Conservation (phyloP, 2,329 filamentous ascomycete genomes). For the Neonectria punicea region DNA sequence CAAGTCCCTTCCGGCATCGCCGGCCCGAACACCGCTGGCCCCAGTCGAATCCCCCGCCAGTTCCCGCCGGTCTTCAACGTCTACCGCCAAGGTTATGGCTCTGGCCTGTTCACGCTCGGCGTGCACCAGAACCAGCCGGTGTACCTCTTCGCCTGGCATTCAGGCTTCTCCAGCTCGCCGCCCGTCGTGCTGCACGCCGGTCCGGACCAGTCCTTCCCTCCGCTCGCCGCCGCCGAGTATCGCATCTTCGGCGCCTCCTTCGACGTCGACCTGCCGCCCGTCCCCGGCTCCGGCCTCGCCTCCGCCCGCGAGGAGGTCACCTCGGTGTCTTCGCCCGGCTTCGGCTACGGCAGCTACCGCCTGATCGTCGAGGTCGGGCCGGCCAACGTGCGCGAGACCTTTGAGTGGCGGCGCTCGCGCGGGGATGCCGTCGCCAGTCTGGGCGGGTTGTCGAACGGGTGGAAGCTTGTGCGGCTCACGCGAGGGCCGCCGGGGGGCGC, state of each 20-base stretch:
- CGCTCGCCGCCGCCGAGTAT: conserved; percentile 34
- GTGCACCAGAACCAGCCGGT: conserved; percentile 35
- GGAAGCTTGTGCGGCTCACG: conserved; percentile 38
- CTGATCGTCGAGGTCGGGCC: conserved; percentile 36
- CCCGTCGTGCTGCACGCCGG: conserved; percentile 39
- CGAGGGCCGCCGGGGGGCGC: conserved; percentile 23
- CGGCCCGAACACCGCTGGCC: conserved; percentile 2
- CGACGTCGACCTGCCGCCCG: conserved; percentile 34
- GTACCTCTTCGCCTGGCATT: conserved; percentile 32
- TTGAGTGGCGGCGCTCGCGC: conserved; percentile 37
- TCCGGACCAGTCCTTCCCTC: conserved; percentile 26
- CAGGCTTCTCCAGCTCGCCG: conserved; percentile 24
- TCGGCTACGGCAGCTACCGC: conserved; percentile 20
- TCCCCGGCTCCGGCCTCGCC: conserved; percentile 24
- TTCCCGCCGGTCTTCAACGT: conserved; percentile 39
- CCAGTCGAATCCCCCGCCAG: conserved; percentile 25
- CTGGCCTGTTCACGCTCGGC: conserved; percentile 25
- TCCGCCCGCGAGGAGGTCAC: conserved; percentile 27
- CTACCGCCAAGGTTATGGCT: conserved; percentile 24
- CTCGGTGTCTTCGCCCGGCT: conserved; percentile 7
- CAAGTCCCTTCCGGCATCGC: background rate
- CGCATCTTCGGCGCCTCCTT: conserved; percentile 27
- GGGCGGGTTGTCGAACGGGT: conserved; percentile 29
- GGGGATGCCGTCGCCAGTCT: conserved; percentile 30
- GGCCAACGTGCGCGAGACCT: conserved; percentile 32